Base-by-base conservation (phyloP, 768 basidiomycete genomes). In the Lactarius psammicola region DNA sequence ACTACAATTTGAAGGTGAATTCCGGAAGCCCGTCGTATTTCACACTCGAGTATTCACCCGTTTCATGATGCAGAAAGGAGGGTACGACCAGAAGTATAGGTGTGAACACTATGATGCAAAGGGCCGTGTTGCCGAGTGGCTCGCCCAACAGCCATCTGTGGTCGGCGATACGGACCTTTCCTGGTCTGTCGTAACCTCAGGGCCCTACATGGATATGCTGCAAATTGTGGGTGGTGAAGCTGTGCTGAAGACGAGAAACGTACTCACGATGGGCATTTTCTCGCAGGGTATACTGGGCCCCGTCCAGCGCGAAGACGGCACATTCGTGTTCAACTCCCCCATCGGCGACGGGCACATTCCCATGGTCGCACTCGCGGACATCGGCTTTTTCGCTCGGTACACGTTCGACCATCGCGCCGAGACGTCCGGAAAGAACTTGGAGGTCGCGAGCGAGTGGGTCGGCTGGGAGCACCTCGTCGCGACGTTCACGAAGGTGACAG, bases 181-280 rank as follows among this genome's bases (percentile, higher is more conserved):
- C 18, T 80, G 78, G 79, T 75, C 75, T 18, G 70, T 76, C 26
- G 70, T 80, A 62, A 77, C 76, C 18, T 76, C 78, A 1, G 77
- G 79, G 1, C 77, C 78, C 15, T 80, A 80, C 67, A 75, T 79
- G 69, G 79, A 81, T 54, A 79, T 80, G 75, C 71, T 80, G 28
- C 71, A 76, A 49, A 73, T 72, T 34, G 80, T 80, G 57, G 28
- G 77, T 61, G 36, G 36, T 38, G 36, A 15, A 38, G 15, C 36
- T 23, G 18, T 51, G 26, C 23, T 8, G 17, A 49, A 62, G 23
- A 7, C 15, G 31, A 40, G 23, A 2, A 38, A 38, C 10, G 51
- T 13, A 31, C 28, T 49, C 38, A 51, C 13, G 23, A 38, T 15
- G 36, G n/a, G 26, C 49, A 6, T 18, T 5, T 40, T 53, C 26